Conservation (phyloP, 441 rosid genomes). For the Eruca vesicaria region DNA sequence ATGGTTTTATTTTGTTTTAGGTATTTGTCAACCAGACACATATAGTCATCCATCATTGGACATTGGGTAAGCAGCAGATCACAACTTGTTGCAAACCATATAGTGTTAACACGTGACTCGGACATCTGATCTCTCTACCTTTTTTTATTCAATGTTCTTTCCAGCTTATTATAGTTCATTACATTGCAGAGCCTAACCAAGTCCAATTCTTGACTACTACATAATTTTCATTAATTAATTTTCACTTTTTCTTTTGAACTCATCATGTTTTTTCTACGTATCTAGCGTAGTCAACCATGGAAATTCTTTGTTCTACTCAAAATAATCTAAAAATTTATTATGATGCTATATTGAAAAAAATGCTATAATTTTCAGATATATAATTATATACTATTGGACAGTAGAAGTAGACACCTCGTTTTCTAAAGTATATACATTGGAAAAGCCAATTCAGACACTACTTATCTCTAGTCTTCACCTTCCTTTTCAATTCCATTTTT, state of each 20-base stretch:
- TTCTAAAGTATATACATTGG: neutral
- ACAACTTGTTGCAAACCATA: neutral
- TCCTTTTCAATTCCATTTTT: neutral
- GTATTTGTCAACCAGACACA: neutral
- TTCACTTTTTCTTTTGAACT: neutral
- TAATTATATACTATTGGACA: neutral
- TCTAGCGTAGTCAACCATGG: neutral
- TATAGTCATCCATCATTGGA: neutral
- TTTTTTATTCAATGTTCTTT: neutral
- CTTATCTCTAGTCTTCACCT: neutral
- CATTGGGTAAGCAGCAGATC: neutral
- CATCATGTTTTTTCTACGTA: neutral
- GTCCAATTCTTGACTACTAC: neutral
- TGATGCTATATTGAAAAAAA: neutral
- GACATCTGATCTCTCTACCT: neutral
- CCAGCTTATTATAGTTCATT: neutral
- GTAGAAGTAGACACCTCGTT: neutral
- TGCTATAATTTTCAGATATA: neutral
- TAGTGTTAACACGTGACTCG: neutral
- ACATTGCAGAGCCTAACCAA: neutral
- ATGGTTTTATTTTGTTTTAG: neutral
- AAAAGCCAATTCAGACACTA: slow-evolving; percentile 5
- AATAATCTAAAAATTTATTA: neutral
- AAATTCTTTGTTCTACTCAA: neutral
- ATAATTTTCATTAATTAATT: neutral